Evolutionary conservation across 352 stramenopile species (phyloP), one percentile per base, ranked within the genome.

Genomic region (Phytophthora vignae): DNA sequence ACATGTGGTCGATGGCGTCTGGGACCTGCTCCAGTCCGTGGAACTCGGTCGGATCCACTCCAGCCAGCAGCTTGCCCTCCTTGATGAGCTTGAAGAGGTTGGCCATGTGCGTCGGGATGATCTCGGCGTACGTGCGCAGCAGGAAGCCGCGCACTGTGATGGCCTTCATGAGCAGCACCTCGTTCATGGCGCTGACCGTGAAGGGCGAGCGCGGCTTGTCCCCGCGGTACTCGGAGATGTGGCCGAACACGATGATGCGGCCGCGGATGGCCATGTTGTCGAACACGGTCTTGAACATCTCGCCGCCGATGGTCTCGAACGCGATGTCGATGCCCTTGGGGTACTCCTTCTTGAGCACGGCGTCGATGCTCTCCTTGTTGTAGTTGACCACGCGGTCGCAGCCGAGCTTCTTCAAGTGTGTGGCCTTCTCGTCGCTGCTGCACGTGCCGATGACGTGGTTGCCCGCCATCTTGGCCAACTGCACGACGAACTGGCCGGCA

Each of bases 311-410:
- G n/a, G 64, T 77, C 58, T 76, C 70, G 21, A 76, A 81, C 8
- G 71, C 74, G 38, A 81, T 60, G 25, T 81, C 57, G 31, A 81
- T 69, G 27, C 65, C 65, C 33, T 46, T 64, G 4, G 64, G 71
- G 72, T 85, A 67, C 73, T 78, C 71, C 33, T 72, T 69, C 57
- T 75, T 69, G 33, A 79, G 49, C 78, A 74, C 68, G 25, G 67
- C n/a, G 27, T 63, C 57, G 70, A 78, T 66, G 36, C 22, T 62
- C 50, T 83, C 73, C 72, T 91, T 85, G 19, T 80, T 90, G 71
- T 92, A 94, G 69, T 96, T 90, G 60, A 97, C 88, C 67, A 97
- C 79, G 29, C 89, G 84, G 61, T 93, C 83, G 19, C 71, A 83
- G 21, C 84, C 88, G 5, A 90, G 63, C 36, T 62, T 71, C 61